Evolutionary conservation across 805 yeast species (phyloP), one percentile per base, ranked within the genome.

Genomic region (Candida ascalaphidarum): DNA sequence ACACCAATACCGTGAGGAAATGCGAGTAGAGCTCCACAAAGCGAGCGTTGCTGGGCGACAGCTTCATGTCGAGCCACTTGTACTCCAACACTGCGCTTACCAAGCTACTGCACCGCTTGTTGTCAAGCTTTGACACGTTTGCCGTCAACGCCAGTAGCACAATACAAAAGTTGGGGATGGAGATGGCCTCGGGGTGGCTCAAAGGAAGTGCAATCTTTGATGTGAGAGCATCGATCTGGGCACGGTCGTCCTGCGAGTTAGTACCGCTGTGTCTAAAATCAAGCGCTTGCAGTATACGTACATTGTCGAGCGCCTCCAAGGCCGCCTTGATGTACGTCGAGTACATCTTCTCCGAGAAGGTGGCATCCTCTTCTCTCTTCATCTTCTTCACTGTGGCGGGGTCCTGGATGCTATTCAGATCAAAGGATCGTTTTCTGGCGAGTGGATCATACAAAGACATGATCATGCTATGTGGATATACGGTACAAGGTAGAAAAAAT

Each of bases 1-100:
- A 80, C 21, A 88, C 82, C 29, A 89, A 65, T 16, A 88, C 82
- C 25, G 75, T 68, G 25, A 84, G 57, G 51, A 92, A 92, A 24
- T 74, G 77, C 26, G 79, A 68, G 52, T 81, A 86, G 26, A 65
- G 58, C 27, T 63, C 58, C 15, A 72, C 54, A 40, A 77, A 71
- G 22, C 28, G 32, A 11, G 28, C 22, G 25, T 41, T 25, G n/a
- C 34, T 35, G 11, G 32, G 17, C 12, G 36, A 26, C 4, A 34
- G 23, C 5, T 68, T 61, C 19, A 66, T 41, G 14, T 54, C 59
- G 45, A 77, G 63, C 92, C 94, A 84, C 32, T 65, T 61, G 37
- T 80, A 65, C 34, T 63, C 68, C 26, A 86, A 64, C 18, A 88
- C 59, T 13, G 86, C 66, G 21, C 68, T 56, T 23, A 86, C 70